These are phyloP conservation scores for Saccharomycopsis synnaedendra DNA, from an alignment of 805 yeast genomes.

Conservation along the genomic window DNA sequence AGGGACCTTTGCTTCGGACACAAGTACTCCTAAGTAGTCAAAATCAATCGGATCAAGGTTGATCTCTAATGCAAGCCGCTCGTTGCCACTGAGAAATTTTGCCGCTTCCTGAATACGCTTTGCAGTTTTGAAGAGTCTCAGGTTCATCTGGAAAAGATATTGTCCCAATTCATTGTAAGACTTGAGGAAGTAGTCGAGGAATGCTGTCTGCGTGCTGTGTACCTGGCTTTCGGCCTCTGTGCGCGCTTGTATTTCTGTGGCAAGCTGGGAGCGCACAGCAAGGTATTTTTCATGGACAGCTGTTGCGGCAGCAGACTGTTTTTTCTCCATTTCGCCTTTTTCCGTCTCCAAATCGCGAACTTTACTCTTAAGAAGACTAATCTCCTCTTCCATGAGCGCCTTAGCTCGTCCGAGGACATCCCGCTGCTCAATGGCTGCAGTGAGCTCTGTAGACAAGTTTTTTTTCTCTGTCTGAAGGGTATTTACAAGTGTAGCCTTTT, in stretches of 20 bases:
- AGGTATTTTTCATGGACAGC: not conserved
- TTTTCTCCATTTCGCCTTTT: not conserved
- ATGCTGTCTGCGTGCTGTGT: not conserved
- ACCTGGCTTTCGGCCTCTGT: not conserved
- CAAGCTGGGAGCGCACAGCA: not conserved
- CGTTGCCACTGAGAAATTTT: not conserved
- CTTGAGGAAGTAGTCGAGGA: not conserved
- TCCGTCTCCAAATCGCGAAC: not conserved
- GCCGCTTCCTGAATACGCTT: not conserved
- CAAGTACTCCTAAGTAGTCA: constrained; percentile 9
- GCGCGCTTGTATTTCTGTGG: not conserved
- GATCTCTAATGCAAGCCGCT: constrained; percentile 7
- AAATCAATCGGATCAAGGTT: constrained; percentile 15
- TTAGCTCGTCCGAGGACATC: not conserved
- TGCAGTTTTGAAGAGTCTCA: not conserved
- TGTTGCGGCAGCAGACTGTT: not conserved
- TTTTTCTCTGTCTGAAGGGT: constrained; percentile 9
- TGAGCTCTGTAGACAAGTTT: constrained; percentile 5
- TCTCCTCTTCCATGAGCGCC: not conserved
- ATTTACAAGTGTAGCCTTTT: constrained; percentile 2
- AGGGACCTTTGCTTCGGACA: not conserved
- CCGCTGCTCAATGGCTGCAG: not conserved
- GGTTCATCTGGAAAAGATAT: not conserved
- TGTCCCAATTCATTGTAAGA: constrained; percentile 5
- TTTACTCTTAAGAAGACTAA: not conserved